phyloP scores from a whole-genome alignment of 352 stramenopile species.

The Phytopythium aichiense region DNA sequence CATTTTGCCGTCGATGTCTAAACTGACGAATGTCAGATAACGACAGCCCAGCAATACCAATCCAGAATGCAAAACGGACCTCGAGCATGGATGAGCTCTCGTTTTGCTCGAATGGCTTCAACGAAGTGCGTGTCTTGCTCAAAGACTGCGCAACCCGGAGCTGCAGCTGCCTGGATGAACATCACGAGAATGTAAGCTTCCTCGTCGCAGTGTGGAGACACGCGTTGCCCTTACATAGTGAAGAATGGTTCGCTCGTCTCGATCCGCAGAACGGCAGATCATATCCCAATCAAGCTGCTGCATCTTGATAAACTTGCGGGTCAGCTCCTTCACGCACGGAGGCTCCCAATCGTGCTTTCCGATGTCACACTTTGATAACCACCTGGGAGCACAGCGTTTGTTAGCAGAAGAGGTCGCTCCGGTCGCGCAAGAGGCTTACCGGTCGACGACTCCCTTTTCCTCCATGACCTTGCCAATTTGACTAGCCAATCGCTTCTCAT shows the following conservation, averaged over 20 bases:
- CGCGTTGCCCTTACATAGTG: conserved; percentile 41
- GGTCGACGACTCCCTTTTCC: conserved; percentile 25
- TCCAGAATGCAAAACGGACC: conserved; percentile 12
- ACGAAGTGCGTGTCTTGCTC: conserved; percentile 19
- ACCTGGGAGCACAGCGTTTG: conserved; percentile 6
- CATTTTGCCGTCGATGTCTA: conserved; percentile 26
- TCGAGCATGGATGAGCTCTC: conserved; percentile 20
- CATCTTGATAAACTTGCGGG: conserved; percentile 13
- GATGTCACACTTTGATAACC: conserved; percentile 7
- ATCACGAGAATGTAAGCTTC: neutral
- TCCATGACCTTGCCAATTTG: conserved; percentile 27
- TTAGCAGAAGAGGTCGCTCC: neutral
- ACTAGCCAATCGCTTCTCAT: conserved; percentile 17
- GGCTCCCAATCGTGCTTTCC: conserved; percentile 28
- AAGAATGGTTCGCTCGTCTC: conserved; percentile 36
- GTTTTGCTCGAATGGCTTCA: conserved; percentile 20
- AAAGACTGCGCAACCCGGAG: conserved; percentile 8
- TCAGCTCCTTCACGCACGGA: conserved; percentile 41
- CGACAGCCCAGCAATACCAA: neutral
- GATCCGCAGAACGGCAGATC: conserved; percentile 30
- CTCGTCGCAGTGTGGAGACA: neutral
- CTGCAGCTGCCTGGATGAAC: conserved; percentile 17
- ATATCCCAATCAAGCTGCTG: conserved; percentile 27
- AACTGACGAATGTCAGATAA: neutral
- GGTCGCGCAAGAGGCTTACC: conserved; percentile 11